Evolutionary conservation across 306 rosid genomes (phyloP).

Genomic region (Betula pendula): DNA sequence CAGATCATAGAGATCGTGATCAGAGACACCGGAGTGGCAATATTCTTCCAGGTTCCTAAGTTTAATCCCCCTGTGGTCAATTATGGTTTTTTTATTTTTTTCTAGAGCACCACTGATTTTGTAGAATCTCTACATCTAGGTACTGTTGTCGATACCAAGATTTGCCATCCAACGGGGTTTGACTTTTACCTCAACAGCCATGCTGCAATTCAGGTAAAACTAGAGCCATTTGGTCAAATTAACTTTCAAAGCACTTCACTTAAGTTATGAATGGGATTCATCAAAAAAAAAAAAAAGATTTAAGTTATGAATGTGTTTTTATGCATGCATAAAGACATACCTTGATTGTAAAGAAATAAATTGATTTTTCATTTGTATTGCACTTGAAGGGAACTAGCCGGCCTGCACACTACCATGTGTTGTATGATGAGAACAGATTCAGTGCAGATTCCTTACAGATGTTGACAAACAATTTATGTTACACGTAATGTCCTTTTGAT

Average conservation of each 20-base stretch:
- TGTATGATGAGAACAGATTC: constrained; percentile 49
- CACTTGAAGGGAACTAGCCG: constrained; percentile 50
- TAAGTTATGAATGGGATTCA: too few species aligned
- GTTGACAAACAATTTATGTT: constrained; percentile 46
- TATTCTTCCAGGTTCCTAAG: constrained; percentile 61
- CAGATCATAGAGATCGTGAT: constrained; percentile 4
- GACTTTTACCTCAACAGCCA: constrained; percentile 85
- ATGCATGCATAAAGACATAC: neutral
- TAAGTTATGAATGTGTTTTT: too few species aligned
- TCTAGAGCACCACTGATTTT: neutral
- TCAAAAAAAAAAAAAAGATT: too few species aligned
- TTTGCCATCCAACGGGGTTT: constrained; percentile 68
- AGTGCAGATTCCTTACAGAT: constrained; percentile 35
- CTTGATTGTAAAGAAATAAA: neutral
- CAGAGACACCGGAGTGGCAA: constrained; percentile 62
- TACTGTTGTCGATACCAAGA: constrained; percentile 67
- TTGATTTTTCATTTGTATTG: neutral
- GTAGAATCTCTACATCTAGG: constrained; percentile 37
- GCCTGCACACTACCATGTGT: constrained; percentile 48
- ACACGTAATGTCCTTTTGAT: constrained; percentile 33
- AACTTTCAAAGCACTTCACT: too few species aligned
- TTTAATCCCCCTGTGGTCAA: neutral
- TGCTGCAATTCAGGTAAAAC: constrained; percentile 65
- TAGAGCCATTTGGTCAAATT: neutral
- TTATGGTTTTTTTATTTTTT: neutral